Conservation (phyloP, 257 asterid species). For the Penstemon newberryi region DNA sequence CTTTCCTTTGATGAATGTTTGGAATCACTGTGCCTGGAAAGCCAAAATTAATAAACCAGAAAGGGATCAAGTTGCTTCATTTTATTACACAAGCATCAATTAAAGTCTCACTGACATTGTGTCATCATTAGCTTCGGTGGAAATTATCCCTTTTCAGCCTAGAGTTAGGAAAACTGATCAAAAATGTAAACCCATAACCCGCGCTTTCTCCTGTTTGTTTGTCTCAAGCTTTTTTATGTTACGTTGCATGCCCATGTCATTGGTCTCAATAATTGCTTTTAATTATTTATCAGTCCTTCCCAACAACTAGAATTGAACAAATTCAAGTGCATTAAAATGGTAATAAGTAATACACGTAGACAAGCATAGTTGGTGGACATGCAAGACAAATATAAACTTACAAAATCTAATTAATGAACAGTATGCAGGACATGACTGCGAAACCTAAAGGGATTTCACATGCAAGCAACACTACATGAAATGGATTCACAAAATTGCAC, state of each 20-base stretch:
- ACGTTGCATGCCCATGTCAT: too few species aligned
- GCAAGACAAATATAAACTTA: constrained; percentile 6
- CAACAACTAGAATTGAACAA: constrained; percentile 18
- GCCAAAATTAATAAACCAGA: constrained; percentile 10
- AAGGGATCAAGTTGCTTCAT: constrained; percentile 14
- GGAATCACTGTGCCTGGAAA: constrained; percentile 81
- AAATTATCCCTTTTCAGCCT: constrained; percentile 21
- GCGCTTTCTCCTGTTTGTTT: too few species aligned
- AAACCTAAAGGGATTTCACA: not conserved
- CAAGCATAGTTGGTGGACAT: constrained; percentile 17
- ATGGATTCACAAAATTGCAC: constrained; percentile 6
- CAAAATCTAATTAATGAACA: constrained; percentile 10
- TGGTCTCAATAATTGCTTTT: too few species aligned
- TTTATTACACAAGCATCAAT: constrained; percentile 15
- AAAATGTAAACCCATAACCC: constrained; percentile 1
- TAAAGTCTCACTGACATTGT: not conserved
- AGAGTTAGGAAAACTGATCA: constrained; percentile 17
- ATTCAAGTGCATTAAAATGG: constrained; percentile 25
- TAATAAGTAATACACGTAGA: constrained; percentile 18
- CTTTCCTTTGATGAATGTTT: constrained; percentile 58
- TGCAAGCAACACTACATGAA: not conserved
- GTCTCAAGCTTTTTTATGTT: too few species aligned
- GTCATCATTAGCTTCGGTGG: constrained; percentile 13
- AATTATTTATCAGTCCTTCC: not conserved
- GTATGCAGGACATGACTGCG: not conserved